These are phyloP conservation scores for Metrosideros polymorpha DNA, from an alignment of 441 rosid species.

Conservation along the genomic window DNA sequence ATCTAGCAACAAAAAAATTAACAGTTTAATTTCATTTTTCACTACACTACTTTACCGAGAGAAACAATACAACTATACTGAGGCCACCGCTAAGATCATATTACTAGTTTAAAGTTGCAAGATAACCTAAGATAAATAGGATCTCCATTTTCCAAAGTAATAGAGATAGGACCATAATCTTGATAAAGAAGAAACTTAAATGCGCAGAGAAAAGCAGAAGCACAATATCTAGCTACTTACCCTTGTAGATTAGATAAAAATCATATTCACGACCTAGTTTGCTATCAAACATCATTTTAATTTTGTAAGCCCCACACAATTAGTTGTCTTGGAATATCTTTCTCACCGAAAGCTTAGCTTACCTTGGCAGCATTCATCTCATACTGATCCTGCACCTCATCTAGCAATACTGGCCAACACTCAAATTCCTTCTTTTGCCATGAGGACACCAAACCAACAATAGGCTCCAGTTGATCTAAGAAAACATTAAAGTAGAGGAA, in stretches of 20 bases:
- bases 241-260: neutral
- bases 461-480: constrained; percentile 61
- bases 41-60: neutral
- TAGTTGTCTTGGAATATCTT: neutral
- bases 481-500: neutral
- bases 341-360: constrained; percentile 8
- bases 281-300: neutral
- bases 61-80: neutral
- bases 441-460: constrained; percentile 47
- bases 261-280: neutral
- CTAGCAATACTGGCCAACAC: constrained; percentile 79
- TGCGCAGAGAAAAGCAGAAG: neutral
- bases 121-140: neutral
- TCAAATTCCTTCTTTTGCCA: constrained; percentile 94
- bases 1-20: neutral
- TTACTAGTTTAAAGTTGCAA: neutral
- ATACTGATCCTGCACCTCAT: constrained; percentile 76
- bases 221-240: neutral
- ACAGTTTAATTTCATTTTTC: neutral
- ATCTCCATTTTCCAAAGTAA: neutral
- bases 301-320: neutral
- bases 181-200: neutral
- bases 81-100: neutral
- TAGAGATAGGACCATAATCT: neutral
- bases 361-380: constrained; percentile 87